Percentiles rank a stretch among this genome's conserved stretches.
These are phyloP conservation scores for Solanum medicagineum DNA, from an alignment of 257 asterid genomes.

Conservation along the genomic window DNA sequence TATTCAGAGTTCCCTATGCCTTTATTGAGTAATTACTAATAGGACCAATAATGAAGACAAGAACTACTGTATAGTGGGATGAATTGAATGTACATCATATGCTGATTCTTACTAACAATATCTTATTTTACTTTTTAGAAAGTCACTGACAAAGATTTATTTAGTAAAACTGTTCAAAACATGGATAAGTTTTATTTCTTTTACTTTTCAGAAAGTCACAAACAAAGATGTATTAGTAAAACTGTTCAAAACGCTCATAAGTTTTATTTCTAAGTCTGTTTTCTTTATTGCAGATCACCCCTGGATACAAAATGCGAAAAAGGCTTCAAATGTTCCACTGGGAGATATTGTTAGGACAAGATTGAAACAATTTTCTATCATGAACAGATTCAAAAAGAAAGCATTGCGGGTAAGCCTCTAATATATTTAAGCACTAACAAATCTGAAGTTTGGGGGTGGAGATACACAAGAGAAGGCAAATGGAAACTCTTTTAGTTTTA, in stretches of 20 bases:
- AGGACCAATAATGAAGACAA: neutral
- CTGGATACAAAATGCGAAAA: conserved; percentile 79
- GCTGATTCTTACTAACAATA: neutral
- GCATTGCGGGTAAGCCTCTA: conserved; percentile 67
- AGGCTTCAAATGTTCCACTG: conserved; percentile 81
- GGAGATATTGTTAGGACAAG: conserved; percentile 87
- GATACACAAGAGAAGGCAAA: neutral
- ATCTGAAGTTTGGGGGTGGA: neutral
- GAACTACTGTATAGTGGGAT: neutral
- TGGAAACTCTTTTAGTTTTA: neutral
- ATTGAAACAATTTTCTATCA: conserved; percentile 73
- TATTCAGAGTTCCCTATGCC: neutral
- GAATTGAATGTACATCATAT: neutral
- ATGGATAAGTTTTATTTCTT: neutral
- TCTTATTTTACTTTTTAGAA: neutral
- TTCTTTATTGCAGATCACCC: conserved; percentile 57
- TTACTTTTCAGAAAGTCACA: neutral
- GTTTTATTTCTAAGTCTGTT: neutral
- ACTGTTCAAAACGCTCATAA: neutral
- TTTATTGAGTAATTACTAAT: neutral
- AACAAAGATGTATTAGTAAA: neutral
- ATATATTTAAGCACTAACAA: neutral
- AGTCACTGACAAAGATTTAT: neutral
- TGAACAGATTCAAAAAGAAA: conserved; percentile 88
- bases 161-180: neutral